A percentile compares a stretch with the other conserved stretches of the same genome.
phyloP scores from a whole-genome alignment of 495 filamentous ascomycete genomes.

The Neurospora sp. region DNA sequence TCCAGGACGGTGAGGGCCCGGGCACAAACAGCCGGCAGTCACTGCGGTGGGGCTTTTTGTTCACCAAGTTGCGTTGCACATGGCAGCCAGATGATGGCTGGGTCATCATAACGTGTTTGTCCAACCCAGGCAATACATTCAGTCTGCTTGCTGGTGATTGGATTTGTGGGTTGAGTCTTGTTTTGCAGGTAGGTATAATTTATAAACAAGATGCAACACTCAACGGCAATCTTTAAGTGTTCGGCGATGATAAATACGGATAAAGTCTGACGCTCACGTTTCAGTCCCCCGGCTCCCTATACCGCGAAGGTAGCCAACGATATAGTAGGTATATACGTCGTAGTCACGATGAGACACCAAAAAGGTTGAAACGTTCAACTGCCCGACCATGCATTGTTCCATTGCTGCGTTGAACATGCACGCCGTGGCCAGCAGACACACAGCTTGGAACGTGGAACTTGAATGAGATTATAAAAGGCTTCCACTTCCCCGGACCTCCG shows the following conservation, averaged over 20 bases:
- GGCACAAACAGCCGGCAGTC: neutral
- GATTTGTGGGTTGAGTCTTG: neutral
- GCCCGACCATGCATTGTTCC: neutral
- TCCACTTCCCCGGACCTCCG: neutral
- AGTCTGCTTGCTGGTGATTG: neutral
- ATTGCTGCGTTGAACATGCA: neutral
- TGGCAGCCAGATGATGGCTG: neutral
- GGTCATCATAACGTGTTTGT: neutral
- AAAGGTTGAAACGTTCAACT: neutral
- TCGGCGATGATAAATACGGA: neutral
- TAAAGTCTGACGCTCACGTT: neutral
- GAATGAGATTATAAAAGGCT: neutral
- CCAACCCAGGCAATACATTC: neutral
- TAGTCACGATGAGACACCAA: neutral
- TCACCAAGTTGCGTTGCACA: neutral
- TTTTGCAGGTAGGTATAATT: neutral
- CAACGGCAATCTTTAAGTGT: neutral
- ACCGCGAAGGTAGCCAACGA: neutral
- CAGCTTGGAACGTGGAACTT: neutral
- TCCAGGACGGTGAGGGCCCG: neutral
- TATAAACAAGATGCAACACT: neutral
- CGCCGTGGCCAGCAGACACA: neutral
- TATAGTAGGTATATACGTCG: neutral
- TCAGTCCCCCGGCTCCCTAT: neutral
- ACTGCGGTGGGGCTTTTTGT: neutral